Evolutionary conservation across 192 early-diverging fungal species (phyloP), one percentile per base, ranked within the genome.

Genomic region (Coemansia sp.): DNA sequence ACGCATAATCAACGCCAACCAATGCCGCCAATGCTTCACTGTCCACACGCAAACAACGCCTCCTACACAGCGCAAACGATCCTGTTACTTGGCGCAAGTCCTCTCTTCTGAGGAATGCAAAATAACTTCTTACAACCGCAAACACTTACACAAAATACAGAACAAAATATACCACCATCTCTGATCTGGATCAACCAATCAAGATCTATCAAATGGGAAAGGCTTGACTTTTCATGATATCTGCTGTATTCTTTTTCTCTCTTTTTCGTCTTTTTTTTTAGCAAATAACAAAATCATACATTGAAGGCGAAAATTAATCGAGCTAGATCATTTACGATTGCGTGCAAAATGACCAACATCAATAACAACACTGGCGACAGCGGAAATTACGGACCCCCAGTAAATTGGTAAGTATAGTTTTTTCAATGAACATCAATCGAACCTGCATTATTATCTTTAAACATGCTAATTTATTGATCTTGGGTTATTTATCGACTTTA

Each of bases 371-470:
- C 5, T 20, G 23, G 23, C 21, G 23, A 23, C 46, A 48, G 66
- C 28, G 58, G 58, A 5, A 66, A 66, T 49, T 66, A 66, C 42
- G 43, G 25, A 40, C 9, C 21, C 4, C 30, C 18, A 13, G 29
- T 58, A 21, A 53, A 59, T 53, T 67, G 66, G 66, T 60, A 67
- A 53, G 55, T 53, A 29, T 58, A 56, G 4, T 33, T 56, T 15
- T 7, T 1, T 25, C 23, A 9, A 49, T 25, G 23, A 49, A 2
- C 8, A 21, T 7, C 10, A 25, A 10, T 21, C 2, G 7, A 8
- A 5, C 16, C 7, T 0, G 13, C 7, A 6, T 25, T 23, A 25
- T 49, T 6, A 49, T 23, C 3, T 18, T 9, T n/a, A n/a, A 23
- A 21, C 1, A 13, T 25, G 2, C 46, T 49, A 49, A 49, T 25